A percentile compares a stretch with the other conserved stretches of the same genome.
Evolutionary conservation across 768 basidiomycete genomes (phyloP).

Genomic region (Rhizopogon vesiculosus): DNA sequence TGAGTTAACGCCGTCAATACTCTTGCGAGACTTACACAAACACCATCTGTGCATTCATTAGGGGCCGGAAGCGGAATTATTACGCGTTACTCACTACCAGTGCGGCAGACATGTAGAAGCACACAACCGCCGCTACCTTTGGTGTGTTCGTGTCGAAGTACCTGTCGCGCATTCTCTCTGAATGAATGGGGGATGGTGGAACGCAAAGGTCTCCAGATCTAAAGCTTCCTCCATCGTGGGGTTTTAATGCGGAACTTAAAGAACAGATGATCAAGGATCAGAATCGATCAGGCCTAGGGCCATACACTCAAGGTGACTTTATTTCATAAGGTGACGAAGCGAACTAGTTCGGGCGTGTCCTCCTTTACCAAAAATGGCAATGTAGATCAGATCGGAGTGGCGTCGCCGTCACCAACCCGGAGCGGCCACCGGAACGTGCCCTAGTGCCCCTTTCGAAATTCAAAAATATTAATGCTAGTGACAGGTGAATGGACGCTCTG

Average conservation of each 20-base stretch:
- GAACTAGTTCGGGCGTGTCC: not conserved
- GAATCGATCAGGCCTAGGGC: too few relatives aligned
- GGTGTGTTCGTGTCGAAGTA: conserved; percentile 30
- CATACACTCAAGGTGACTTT: too few relatives aligned
- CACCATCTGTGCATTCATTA: conserved; percentile 36
- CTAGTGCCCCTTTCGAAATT: not conserved
- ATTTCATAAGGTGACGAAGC: not conserved
- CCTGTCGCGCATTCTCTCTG: conserved; percentile 9
- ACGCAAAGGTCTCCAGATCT: too few relatives aligned
- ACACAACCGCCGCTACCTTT: conserved; percentile 65
- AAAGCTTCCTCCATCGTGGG: not conserved
- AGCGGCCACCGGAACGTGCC: not conserved
- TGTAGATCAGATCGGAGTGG: not conserved
- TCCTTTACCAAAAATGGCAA: not conserved
- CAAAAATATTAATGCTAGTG: not conserved
- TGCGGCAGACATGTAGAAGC: conserved; percentile 76
- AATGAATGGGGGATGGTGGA: not conserved
- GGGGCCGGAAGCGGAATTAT: not conserved
- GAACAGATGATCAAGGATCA: not conserved
- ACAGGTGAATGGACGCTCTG: not conserved
- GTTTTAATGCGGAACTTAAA: not conserved
- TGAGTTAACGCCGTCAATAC: not conserved
- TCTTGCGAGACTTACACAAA: conserved; percentile 33
- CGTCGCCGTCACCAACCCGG: not conserved
- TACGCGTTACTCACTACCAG: conserved; percentile 50